phyloP scores from a whole-genome alignment of 306 rosid genomes.

The Gastrolobium bilobum region DNA sequence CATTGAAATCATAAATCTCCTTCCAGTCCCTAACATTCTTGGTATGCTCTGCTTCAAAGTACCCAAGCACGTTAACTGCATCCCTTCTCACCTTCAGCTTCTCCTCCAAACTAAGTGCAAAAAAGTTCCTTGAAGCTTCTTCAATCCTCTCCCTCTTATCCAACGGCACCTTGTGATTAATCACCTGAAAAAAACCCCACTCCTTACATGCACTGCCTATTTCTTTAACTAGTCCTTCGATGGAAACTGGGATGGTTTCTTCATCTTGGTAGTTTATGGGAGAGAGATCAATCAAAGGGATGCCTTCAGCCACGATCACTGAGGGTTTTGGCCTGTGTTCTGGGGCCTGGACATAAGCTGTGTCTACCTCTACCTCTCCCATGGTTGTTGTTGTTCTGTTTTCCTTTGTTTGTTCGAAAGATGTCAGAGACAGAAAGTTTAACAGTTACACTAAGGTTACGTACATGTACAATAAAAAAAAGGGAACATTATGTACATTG shows the following conservation, averaged over 20 bases:
- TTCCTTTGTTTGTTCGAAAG: background rate
- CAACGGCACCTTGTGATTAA: conserved; percentile 74
- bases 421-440: background rate
- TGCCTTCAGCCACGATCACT: conserved; percentile 53
- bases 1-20: conserved; percentile 84
- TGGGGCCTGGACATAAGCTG: conserved; percentile 63
- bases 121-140: conserved; percentile 60
- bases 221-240: conserved; percentile 52
- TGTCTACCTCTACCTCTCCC: conserved; percentile 65
- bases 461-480: too few relatives aligned
- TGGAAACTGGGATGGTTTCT: background rate
- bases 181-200: conserved; percentile 88
- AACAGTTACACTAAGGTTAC: too few relatives aligned
- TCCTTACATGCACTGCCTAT: conserved; percentile 65
- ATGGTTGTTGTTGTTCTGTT: conserved; percentile 2
- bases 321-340: conserved; percentile 73
- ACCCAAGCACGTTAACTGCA: conserved; percentile 67
- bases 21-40: conserved; percentile 93
- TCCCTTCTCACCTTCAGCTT: conserved; percentile 72
- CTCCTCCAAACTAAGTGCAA: conserved; percentile 55
- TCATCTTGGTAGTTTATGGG: conserved; percentile 41
- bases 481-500: background rate
- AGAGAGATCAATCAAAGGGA: conserved; percentile 66
- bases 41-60: conserved; percentile 77
- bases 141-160: conserved; percentile 52